phyloP scores from a whole-genome alignment of 495 filamentous ascomycete genomes.

The Penicillium coffeae region DNA sequence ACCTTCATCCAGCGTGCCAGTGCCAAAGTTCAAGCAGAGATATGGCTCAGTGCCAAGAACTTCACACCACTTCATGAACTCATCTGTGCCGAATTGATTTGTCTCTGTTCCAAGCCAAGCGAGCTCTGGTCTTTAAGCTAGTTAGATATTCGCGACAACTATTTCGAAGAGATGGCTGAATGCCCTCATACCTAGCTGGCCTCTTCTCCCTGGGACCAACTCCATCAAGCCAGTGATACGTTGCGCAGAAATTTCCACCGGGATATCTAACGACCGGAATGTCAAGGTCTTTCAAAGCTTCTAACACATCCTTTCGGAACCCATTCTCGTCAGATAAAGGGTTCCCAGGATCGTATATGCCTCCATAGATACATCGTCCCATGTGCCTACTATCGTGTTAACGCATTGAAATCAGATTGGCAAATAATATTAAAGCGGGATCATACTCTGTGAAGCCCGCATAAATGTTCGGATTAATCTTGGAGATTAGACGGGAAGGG shows the following conservation, averaged over 20 bases:
- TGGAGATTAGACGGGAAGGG: conserved; percentile 55
- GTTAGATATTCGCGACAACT: not conserved
- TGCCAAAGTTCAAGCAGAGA: conserved; percentile 72
- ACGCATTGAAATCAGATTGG: not conserved
- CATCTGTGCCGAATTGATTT: conserved; percentile 77
- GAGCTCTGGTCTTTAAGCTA: conserved; percentile 55
- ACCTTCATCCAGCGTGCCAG: conserved; percentile 68
- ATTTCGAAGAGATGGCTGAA: not conserved
- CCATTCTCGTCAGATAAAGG: conserved; percentile 68
- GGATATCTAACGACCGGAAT: conserved; percentile 75
- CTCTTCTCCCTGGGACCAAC: conserved; percentile 66
- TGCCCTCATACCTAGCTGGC: conserved; percentile 44
- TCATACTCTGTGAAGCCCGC: conserved; percentile 75
- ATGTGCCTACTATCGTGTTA: conserved; percentile 54
- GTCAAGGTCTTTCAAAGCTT: conserved; percentile 63
- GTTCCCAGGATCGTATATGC: conserved; percentile 73
- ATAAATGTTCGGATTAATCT: conserved; percentile 71
- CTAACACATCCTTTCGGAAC: conserved; percentile 71
- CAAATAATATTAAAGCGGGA: too few relatives aligned
- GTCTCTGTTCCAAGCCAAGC: conserved; percentile 72
- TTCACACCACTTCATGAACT: conserved; percentile 77
- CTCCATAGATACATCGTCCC: conserved; percentile 81
- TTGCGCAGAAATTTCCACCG: conserved; percentile 76
- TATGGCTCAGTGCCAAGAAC: conserved; percentile 68
- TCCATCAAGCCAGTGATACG: conserved; percentile 80